A percentile compares a stretch with the other conserved stretches of the same genome.
Evolutionary conservation across 192 early-diverging fungal species (phyloP).

Genomic region (Cetraspora pellucida): DNA sequence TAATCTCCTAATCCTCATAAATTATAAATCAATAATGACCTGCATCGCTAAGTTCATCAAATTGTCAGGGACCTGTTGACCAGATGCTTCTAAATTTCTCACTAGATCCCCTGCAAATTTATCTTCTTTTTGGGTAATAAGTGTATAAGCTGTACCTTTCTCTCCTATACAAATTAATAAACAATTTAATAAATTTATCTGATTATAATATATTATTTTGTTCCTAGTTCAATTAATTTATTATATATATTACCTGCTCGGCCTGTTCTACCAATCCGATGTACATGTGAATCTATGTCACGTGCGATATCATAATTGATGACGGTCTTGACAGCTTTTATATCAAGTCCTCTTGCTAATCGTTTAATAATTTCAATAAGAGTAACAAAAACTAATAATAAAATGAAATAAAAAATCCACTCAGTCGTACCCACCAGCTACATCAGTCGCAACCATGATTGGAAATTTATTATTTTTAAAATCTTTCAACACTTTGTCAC

Average conservation of each 20-base stretch:
- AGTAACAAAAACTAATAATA: background rate
- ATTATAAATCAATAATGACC: slow-evolving; percentile 19
- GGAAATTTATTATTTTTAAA: slow-evolving; percentile 64
- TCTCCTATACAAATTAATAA: slow-evolving; percentile 39
- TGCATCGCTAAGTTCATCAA: slow-evolving; percentile 51
- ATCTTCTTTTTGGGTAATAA: slow-evolving; percentile 67
- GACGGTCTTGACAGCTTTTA: slow-evolving; percentile 72
- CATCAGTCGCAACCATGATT: slow-evolving; percentile 67
- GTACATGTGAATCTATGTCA: slow-evolving; percentile 85
- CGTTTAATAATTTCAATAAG: background rate
- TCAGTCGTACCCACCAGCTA: slow-evolving; percentile 50
- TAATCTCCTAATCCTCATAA: background rate
- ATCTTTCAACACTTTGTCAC: slow-evolving; percentile 71
- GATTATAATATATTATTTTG: background rate
- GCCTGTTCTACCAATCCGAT: slow-evolving; percentile 75
- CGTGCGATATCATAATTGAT: slow-evolving; percentile 80
- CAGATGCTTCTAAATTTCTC: slow-evolving; percentile 58
- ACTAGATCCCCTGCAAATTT: slow-evolving; percentile 66
- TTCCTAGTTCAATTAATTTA: background rate
- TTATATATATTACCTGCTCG: slow-evolving; percentile 51
- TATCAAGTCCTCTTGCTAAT: slow-evolving; percentile 77
- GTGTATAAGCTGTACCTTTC: slow-evolving; percentile 65
- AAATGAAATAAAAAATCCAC: background rate
- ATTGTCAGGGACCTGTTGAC: slow-evolving; percentile 50
- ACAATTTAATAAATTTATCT: background rate